Evolutionary conservation across 495 filamentous ascomycete species (phyloP), one percentile per base, ranked within the genome.

Genomic region (Aspergillus ellipticus): DNA sequence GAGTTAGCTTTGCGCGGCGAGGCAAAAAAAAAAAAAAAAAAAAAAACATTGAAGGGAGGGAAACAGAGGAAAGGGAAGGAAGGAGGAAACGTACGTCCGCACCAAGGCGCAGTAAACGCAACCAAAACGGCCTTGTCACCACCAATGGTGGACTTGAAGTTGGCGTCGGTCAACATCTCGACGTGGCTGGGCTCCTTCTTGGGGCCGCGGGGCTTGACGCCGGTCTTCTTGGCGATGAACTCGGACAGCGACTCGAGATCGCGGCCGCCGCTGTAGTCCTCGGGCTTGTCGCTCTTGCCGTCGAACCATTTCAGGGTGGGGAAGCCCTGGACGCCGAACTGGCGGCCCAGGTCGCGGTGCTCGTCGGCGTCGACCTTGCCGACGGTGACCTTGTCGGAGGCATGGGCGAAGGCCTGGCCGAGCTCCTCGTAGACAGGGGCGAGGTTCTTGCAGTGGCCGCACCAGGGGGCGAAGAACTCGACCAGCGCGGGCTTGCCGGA

Each of bases 381-480:
- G 65, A 98, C 89, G 65, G 82, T 84, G 26, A 98, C 84, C 67
- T 93, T 90, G 72, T 95, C 86, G 60, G 86, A 83, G 59, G 85
- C 83, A 58, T 80, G 84, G 37, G 85, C 83, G 68, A 89, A 92
- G 49, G 74, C 75, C 31, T 79, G 70, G 49, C 85, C 93, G n/a
- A 98, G 84, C 72, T 98, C 89, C 71, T 98, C 94, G 71, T 94
- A 98, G 51, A 94, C 77, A 39, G 94, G 94, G 19, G 92, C 95
- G 9, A 98, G 88, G 57, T 75, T 96, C 80, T 97, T 97, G 89
- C 94, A 98, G 82, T 98, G 90, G 45, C 95, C 95, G 72, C 95
- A 98, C 94, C 94, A 98, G 54, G 94, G 94, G 46, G 94, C 94
- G 72, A 97, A 98, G 82, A 98, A 98, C 70, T 98, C 94, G 56